Evolutionary conservation across 148 eudicot species (phyloP), one percentile per base, ranked within the genome.

Genomic region (Persicaria tinctoria): DNA sequence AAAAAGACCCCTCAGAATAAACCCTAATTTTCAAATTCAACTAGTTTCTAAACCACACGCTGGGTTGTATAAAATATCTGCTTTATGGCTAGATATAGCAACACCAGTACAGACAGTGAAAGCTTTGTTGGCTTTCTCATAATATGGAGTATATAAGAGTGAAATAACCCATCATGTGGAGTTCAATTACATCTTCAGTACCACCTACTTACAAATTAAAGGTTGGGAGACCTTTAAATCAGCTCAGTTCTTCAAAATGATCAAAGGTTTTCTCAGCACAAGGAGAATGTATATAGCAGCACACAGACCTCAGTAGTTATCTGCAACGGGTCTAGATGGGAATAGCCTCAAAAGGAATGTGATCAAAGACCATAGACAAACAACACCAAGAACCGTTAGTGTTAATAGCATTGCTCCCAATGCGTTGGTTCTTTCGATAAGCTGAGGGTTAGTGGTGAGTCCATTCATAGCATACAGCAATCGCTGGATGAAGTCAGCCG

Each of bases 351-450:
- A 74, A 68, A 93, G 93, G 79, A 93, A 93, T 23, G 97, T 91
- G 71, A 91, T 74, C 64, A 93, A 80, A 1, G 98, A 93, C 98
- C 98, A 93, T 16, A 93, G 85, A 78, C 97, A 91, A 70, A 87
- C 80, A 44, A 91, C 47, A 51, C 89, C 98, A 6, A 93, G 80
- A 44, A 83, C 76, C 76, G 87, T 86, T 74, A 91, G 84, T 49
- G 93, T 89, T 72, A 83, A 83, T 4, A 86, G 51, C 90, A 93
- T 79, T 3, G 89, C 86, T 49, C 83, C 79, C 83, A 88, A 74
- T 12, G 91, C 89, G 11, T 84, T 83, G 5, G 79, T 75, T 83
- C 84, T 87, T 55, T 86, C 90, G 38, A 83, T 18, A 77, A 88
- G 46, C 74, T 82, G 83, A 2, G 87, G 87, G 18, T 85, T 79